A percentile compares a stretch with the other conserved stretches of the same genome.
These are phyloP conservation scores for Orbilia oligospora DNA, from an alignment of 2,329 filamentous ascomycete genomes.

Conservation along the genomic window DNA sequence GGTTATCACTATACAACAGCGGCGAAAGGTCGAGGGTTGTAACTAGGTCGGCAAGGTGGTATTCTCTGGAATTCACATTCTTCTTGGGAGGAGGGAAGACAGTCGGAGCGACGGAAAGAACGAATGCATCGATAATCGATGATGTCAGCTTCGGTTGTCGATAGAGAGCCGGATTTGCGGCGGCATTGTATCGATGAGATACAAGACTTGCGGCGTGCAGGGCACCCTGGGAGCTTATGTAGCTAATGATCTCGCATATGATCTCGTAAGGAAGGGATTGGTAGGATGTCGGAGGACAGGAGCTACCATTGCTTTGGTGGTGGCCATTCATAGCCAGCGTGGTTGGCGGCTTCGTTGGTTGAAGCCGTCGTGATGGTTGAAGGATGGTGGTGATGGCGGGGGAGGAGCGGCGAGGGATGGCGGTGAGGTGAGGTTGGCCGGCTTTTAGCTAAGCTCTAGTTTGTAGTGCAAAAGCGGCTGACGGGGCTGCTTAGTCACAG, in stretches of 20 bases:
- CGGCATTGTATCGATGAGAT: conserved; percentile 44
- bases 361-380: conserved; percentile 30
- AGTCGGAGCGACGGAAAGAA: conserved; percentile 61
- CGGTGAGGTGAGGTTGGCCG: conserved; percentile 1
- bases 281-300: conserved; percentile 26
- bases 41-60: conserved; percentile 61
- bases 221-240: conserved; percentile 39
- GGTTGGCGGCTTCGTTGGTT: conserved; percentile 11
- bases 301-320: conserved; percentile 31
- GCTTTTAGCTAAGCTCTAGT: neutral
- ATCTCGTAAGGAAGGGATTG: conserved; percentile 53
- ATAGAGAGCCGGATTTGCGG: conserved; percentile 59
- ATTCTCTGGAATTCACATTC: conserved; percentile 35
- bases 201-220: conserved; percentile 42
- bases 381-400: conserved; percentile 26
- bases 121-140: conserved; percentile 62
- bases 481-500: conserved; percentile 18
- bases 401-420: conserved; percentile 16
- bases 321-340: conserved; percentile 32
- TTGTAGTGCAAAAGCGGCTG: conserved; percentile 1
- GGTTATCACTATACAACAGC: conserved; percentile 61
- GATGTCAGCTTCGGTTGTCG: conserved; percentile 62
- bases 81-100: conserved; percentile 47
- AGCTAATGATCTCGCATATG: conserved; percentile 56
- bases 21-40: conserved; percentile 62